Evolutionary conservation across 202 grass and related monocot genomes (phyloP).

Genomic region (Cymbopogon flexuosus): DNA sequence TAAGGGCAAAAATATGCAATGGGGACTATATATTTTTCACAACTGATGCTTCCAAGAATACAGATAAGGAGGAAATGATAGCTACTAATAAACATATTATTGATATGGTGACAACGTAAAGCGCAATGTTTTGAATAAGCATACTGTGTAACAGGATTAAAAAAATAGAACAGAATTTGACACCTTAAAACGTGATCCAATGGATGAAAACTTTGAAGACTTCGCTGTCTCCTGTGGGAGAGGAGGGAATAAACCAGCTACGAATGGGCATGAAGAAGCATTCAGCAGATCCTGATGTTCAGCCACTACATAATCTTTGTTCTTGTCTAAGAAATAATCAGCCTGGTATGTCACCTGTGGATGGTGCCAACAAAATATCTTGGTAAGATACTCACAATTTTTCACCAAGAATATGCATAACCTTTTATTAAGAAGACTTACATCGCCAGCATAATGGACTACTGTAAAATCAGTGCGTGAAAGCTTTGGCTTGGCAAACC

Average conservation of each 20-base stretch:
- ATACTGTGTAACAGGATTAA: neutral
- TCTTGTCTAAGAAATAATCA: slow-evolving; percentile 91
- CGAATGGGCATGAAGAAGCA: slow-evolving; percentile 78
- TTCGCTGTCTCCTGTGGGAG: slow-evolving; percentile 90
- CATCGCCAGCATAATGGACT: slow-evolving; percentile 95
- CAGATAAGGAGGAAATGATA: neutral
- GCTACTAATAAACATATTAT: neutral
- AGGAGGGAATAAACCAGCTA: slow-evolving; percentile 79
- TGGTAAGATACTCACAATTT: slow-evolving; percentile 17
- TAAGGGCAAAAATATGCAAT: neutral
- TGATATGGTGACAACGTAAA: neutral
- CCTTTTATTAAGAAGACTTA: slow-evolving; percentile 44
- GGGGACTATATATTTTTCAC: too few species aligned
- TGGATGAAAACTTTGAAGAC: slow-evolving; percentile 98
- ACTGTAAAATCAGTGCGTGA: slow-evolving; percentile 95
- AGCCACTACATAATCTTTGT: slow-evolving; percentile 99
- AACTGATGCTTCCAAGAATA: slow-evolving; percentile 20
- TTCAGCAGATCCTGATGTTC: slow-evolving; percentile 94
- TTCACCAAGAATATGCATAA: slow-evolving; percentile 27
- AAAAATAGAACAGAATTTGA: slow-evolving; percentile 39
- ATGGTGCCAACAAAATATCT: slow-evolving; percentile 23
- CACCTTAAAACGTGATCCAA: slow-evolving; percentile 97
- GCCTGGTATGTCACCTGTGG: slow-evolving; percentile 87
- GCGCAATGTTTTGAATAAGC: neutral
- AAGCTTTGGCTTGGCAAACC: slow-evolving; percentile 93